Percentiles rank a stretch among this genome's conserved stretches.
Evolutionary conservation across 257 asterid genomes (phyloP).

Genomic region (Capsicum pubescens): DNA sequence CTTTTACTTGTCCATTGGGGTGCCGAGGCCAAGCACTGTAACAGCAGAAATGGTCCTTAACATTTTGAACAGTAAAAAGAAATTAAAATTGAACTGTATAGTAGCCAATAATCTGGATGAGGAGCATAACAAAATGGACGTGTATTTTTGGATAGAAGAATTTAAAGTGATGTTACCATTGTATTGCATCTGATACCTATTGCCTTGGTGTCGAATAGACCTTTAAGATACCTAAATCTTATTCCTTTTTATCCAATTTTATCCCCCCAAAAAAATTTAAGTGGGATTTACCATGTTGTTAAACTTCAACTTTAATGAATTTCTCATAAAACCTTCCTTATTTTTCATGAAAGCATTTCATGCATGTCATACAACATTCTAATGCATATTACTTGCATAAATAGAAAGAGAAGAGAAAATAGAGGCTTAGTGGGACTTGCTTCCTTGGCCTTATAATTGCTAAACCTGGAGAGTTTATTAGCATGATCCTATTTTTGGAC

Average conservation of each 20-base stretch:
- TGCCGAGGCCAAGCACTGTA: background rate
- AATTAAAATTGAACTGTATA: too few relatives aligned
- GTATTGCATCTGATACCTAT: background rate
- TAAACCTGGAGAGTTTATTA: background rate
- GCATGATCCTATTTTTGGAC: background rate
- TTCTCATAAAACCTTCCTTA: background rate
- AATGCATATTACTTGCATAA: background rate
- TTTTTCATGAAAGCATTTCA: background rate
- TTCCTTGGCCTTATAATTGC: background rate
- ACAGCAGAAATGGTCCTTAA: background rate
- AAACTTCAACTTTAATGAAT: background rate
- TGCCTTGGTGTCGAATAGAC: background rate
- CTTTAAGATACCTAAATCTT: background rate
- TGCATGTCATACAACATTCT: background rate
- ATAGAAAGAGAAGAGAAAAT: background rate
- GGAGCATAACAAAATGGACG: background rate
- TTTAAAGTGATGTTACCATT: background rate
- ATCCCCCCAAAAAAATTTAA: too few relatives aligned
- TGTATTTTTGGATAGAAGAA: background rate
- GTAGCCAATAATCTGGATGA: background rate
- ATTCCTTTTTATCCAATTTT: background rate
- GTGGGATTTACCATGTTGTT: background rate
- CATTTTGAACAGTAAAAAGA: background rate
- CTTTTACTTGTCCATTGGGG: background rate
- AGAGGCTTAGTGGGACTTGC: slow-evolving; percentile 7